Base-by-base conservation (phyloP, 306 rosid genomes). In the Phaseolus lunatus region DNA sequence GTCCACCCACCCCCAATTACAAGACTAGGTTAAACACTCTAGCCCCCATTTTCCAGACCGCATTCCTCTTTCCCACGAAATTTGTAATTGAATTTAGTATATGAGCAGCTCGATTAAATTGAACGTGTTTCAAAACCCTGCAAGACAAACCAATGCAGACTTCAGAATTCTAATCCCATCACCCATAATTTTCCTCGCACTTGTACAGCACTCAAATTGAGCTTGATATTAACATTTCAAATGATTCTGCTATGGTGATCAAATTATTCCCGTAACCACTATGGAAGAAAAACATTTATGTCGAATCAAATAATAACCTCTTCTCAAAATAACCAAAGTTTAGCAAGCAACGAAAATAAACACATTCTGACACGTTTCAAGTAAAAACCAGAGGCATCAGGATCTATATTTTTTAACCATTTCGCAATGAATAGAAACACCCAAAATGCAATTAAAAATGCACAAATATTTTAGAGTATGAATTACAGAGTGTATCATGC, bases 101-200 rank as follows among this genome's bases (percentile, higher is more conserved):
- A 20, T 62, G 80, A 18, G 45, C 84, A 75, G 82, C 86, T 73
- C 80, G 86, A 74, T 81, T 78, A 78, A 71, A 80, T 70, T 67
- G 91, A 54, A 71, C 81, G 15, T 47, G 74, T 23, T 78, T 88
- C 80, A 82, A 54, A 16, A 53, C 89, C 96, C 98, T 94, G 98
- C 94, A 90, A 78, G 72, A 90, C 63, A 85, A 81, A 86, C 76
- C 82, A 86, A 78, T 77, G 22, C 37, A 23, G 58, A 78, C 77
- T 85, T 85, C 84, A 81, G 88, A 78, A 81, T 70, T 44, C 1
- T 16, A 74, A 73, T 62, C 76, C 79, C 82, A 77, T 44, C 7
- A 50, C 80, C 59, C 65, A 78, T 9, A 73, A 59, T 9, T 18
- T 37, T 62, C 71, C 52, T 27, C 61, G 78, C n/a, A 75, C 52